Conservation (phyloP, 306 rosid genomes). For the Glycine soja region DNA sequence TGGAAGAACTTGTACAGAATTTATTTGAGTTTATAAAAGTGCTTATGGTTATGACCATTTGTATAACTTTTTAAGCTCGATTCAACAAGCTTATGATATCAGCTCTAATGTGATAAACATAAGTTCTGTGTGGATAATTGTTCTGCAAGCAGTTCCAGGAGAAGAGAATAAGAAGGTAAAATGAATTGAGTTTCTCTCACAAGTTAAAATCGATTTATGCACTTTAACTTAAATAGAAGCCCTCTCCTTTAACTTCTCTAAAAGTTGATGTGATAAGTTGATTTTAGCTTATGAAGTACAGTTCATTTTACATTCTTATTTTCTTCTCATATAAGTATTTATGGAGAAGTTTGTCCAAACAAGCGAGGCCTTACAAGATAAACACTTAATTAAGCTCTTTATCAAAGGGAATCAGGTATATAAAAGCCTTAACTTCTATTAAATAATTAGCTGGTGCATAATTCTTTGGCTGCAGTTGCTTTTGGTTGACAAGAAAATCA, state of each 20-base stretch:
- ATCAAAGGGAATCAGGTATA: neutral
- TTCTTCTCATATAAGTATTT: too few species aligned
- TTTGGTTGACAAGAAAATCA: constrained; percentile 80
- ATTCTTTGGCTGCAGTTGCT: constrained; percentile 76
- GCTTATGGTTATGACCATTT: neutral
- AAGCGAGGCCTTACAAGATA: neutral
- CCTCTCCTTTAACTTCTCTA: neutral
- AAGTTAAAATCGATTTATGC: neutral
- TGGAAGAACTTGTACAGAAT: neutral
- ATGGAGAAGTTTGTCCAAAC: neutral
- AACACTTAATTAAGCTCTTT: neutral
- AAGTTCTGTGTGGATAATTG: neutral
- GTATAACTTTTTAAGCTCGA: neutral
- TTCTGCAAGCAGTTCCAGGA: neutral
- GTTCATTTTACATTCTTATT: neutral
- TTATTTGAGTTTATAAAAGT: neutral
- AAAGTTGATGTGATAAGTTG: neutral
- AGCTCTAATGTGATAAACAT: neutral
- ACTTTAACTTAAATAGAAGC: neutral
- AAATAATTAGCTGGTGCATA: constrained; percentile 49
- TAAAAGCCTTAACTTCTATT: neutral
- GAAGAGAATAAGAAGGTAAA: neutral
- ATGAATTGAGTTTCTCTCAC: neutral
- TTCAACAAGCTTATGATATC: neutral
- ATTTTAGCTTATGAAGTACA: neutral